These are phyloP conservation scores for Rhodotorula kratochvilovae DNA, from an alignment of 768 basidiomycete genomes.

Conservation along the genomic window DNA sequence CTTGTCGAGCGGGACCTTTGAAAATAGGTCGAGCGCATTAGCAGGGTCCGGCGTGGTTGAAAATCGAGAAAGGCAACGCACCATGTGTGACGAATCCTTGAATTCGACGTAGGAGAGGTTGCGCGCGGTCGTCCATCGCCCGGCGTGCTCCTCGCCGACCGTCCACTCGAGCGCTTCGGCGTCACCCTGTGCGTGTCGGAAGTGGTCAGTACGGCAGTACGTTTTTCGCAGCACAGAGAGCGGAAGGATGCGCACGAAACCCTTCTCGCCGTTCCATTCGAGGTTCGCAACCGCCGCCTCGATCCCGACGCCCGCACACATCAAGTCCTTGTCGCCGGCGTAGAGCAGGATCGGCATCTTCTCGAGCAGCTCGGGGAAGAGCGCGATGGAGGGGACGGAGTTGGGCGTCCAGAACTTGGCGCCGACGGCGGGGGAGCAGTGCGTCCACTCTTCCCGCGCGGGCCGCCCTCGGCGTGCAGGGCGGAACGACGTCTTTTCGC, in stretches of 20 bases:
- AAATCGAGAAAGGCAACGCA: not conserved
- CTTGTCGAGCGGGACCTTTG: slow-evolving; percentile 58
- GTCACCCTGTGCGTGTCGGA: slow-evolving; percentile 38
- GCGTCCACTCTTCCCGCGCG: slow-evolving; percentile 72
- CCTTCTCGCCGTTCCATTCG: slow-evolving; percentile 78
- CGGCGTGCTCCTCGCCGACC: slow-evolving; percentile 70
- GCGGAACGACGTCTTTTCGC: slow-evolving; percentile 76
- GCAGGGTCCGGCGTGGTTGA: no score
- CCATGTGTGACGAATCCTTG: slow-evolving; percentile 95
- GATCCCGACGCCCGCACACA: slow-evolving; percentile 90
- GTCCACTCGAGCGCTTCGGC: slow-evolving; percentile 48
- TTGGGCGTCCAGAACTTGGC: slow-evolving; percentile 57
- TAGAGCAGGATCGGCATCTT: slow-evolving; percentile 67
- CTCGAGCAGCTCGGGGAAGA: slow-evolving; percentile 73
- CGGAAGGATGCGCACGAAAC: no score
- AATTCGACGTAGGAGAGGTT: slow-evolving; percentile 93
- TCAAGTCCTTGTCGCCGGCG: slow-evolving; percentile 89
- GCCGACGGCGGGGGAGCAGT: slow-evolving; percentile 70
- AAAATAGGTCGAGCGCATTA: not conserved
- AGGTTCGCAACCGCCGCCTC: slow-evolving; percentile 79
- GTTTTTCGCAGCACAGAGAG: no score
- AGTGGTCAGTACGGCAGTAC: no score
- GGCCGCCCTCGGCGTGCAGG: slow-evolving; percentile 62
- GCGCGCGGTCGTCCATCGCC: slow-evolving; percentile 82
- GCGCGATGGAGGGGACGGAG: slow-evolving; percentile 66